A percentile compares a stretch with the other conserved stretches of the same genome.
These are phyloP conservation scores for Barbarea vulgaris DNA, from an alignment of 345 rosid species.

Conservation along the genomic window DNA sequence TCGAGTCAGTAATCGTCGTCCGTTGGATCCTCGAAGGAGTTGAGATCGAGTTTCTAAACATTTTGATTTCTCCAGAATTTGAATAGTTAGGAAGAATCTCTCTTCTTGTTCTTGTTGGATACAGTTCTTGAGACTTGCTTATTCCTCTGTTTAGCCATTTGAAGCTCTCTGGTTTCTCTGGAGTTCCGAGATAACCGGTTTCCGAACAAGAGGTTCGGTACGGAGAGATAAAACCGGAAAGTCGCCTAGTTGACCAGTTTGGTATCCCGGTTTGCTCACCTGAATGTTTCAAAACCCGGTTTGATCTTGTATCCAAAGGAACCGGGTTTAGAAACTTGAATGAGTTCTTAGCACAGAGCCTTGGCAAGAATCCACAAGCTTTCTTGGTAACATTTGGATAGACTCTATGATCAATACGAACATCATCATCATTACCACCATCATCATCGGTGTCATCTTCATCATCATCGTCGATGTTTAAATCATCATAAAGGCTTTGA, in stretches of 20 bases:
- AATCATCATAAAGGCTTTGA: slow-evolving; percentile 46
- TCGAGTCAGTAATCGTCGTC: slow-evolving; percentile 17
- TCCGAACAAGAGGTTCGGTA: slow-evolving; percentile 59
- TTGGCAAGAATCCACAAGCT: slow-evolving; percentile 81
- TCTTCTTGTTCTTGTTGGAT: slow-evolving; percentile 39
- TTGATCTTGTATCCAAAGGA: slow-evolving; percentile 41
- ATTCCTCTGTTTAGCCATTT: slow-evolving; percentile 46
- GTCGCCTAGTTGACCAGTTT: slow-evolving; percentile 44
- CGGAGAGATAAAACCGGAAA: slow-evolving; percentile 53
- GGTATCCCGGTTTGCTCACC: slow-evolving; percentile 31
- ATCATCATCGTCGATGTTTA: slow-evolving; percentile 44
- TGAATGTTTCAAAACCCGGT: slow-evolving; percentile 31
- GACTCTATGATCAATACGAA: slow-evolving; percentile 33
- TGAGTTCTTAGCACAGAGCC: slow-evolving; percentile 64
- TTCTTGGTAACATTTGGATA: slow-evolving; percentile 41
- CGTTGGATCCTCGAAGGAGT: slow-evolving; percentile 42
- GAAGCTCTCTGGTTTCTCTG: slow-evolving; percentile 51
- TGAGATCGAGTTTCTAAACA: slow-evolving; percentile 33
- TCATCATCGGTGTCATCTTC: slow-evolving; percentile 58
- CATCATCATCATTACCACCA: slow-evolving; percentile 37
- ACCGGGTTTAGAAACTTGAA: slow-evolving; percentile 60
- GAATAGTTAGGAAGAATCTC: slow-evolving; percentile 52
- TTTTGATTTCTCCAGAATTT: slow-evolving; percentile 40
- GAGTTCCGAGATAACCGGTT: slow-evolving; percentile 53
- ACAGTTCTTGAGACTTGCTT: slow-evolving; percentile 65